phyloP scores from a whole-genome alignment of 2,329 filamentous ascomycete species.

The Monilinia fructigena region DNA sequence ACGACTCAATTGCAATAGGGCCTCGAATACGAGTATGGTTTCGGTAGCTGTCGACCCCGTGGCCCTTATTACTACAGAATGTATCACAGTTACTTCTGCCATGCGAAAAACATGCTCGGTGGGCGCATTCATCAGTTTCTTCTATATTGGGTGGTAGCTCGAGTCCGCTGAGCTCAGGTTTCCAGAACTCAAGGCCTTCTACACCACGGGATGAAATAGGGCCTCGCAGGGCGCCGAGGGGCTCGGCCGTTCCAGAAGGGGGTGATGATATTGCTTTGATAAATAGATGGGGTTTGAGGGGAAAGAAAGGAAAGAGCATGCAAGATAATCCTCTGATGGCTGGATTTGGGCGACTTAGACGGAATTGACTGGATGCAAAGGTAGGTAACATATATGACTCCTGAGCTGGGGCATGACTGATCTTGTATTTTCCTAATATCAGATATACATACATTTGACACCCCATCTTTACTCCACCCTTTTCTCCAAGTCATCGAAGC shows the following conservation, averaged over 20 bases:
- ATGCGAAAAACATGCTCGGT: slow-evolving; percentile 98
- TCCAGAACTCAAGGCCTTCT: slow-evolving; percentile 49
- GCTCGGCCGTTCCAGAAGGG: slow-evolving; percentile 43
- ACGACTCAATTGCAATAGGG: slow-evolving; percentile 30
- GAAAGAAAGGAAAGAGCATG: slow-evolving; percentile 95
- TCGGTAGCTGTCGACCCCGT: slow-evolving; percentile 87
- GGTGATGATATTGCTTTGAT: slow-evolving; percentile 59
- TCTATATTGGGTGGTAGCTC: slow-evolving; percentile 81
- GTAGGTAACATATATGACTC: slow-evolving; percentile 45
- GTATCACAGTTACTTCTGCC: slow-evolving; percentile 94
- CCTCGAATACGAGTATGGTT: slow-evolving; percentile 45
- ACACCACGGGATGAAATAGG: slow-evolving; percentile 37
- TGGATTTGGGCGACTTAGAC: slow-evolving; percentile 84
- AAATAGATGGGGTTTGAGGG: slow-evolving; percentile 88
- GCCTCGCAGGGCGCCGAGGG: slow-evolving; percentile 31
- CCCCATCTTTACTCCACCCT: slow-evolving; percentile 82
- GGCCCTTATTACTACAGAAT: slow-evolving; percentile 95
- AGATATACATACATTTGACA: slow-evolving; percentile 89
- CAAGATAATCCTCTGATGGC: slow-evolving; percentile 96
- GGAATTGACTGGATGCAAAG: slow-evolving; percentile 85
- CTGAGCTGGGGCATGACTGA: slow-evolving; percentile 3
- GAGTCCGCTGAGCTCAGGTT: slow-evolving; percentile 43
- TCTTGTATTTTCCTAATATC: slow-evolving; percentile 35
- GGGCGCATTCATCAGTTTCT: slow-evolving; percentile 92
- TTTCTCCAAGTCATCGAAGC: slow-evolving; percentile 96